Evolutionary conservation across 1,139 yeast species (phyloP), one percentile per base, ranked within the genome.

Genomic region (Kodamaea anthophila): DNA sequence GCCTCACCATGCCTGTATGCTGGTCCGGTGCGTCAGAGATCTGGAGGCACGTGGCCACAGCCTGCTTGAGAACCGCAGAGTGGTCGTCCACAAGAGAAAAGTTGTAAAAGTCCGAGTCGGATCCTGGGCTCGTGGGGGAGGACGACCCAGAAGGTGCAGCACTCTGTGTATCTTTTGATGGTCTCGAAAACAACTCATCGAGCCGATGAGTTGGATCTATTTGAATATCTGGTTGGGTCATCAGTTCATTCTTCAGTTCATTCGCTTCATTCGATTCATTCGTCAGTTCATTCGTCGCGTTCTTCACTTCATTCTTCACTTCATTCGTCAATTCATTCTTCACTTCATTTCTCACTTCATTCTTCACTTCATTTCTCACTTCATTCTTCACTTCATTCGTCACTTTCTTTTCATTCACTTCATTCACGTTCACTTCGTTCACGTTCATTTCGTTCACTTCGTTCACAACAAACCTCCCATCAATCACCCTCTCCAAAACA

Each of bases 21-120:
- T 56, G 52, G 32, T 62, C 62, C 9, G 63, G 55, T 3, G 73
- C 62, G 40, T 70, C 76, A 0, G 75, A 64, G 18, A 73, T 70
- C 18, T 64, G 63, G 18, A 71, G 51, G 41, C 77, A 70, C 3
- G 74, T 64, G 36, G 60, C 60, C 30, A 65, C 55, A 0, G 66
- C 65, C 10, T 44, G 46, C 13, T 49, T 51, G 19, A 28, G 24
- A 18, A 23, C 23, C 4, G 14, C 11, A 9, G 6, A 10, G 23
- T 12, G 8, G 14, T 13, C 8, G n/a, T n/a, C n/a, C n/a, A n/a
- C n/a, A n/a, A n/a, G n/a, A n/a, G n/a, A n/a, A n/a, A n/a, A n/a
- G n/a, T n/a, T n/a, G n/a, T n/a, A n/a, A n/a, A n/a, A n/a, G n/a
- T n/a, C n/a, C n/a, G n/a, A n/a, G n/a, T n/a, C n/a, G n/a, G n/a